Conservation (phyloP, 495 filamentous ascomycete genomes). For the Penicillium coprophilum region DNA sequence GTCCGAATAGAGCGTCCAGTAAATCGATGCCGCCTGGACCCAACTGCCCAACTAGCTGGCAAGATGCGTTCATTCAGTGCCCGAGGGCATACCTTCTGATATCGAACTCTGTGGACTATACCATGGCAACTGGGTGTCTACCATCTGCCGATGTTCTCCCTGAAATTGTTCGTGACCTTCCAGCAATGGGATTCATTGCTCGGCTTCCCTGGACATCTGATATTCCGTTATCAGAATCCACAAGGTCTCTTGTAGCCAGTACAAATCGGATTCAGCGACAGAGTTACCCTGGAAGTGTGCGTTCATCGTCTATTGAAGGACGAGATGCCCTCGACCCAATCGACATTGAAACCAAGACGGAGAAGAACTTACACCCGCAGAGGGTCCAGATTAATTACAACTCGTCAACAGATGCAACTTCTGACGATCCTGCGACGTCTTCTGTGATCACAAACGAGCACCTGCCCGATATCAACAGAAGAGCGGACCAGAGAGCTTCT, state of each 20-base stretch:
- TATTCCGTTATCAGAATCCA: not conserved
- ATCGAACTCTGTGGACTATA: slow-evolving; percentile 35
- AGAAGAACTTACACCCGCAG: not conserved
- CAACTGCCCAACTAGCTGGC: slow-evolving; percentile 27
- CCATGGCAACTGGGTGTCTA: slow-evolving; percentile 27
- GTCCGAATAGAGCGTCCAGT: not conserved
- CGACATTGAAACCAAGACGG: not conserved
- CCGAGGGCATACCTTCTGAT: slow-evolving; percentile 39
- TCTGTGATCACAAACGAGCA: not conserved
- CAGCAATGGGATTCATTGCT: slow-evolving; percentile 22
- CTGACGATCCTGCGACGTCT: not conserved
- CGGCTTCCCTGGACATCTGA: slow-evolving; percentile 28
- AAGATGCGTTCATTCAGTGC: slow-evolving; percentile 32
- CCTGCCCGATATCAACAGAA: not conserved
- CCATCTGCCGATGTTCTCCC: slow-evolving; percentile 28
- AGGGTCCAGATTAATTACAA: not conserved
- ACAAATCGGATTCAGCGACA: not conserved
- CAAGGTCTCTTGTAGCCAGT: no score
- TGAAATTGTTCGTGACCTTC: slow-evolving; percentile 27
- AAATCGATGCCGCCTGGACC: not conserved
- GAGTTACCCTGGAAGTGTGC: no score
- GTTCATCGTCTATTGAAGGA: not conserved
- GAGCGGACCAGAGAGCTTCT: not conserved
- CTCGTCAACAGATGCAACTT: not conserved
- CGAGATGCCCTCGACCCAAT: not conserved